These are phyloP conservation scores for Clitopilus passeckerianus DNA, from an alignment of 768 basidiomycete genomes.

Conservation along the genomic window DNA sequence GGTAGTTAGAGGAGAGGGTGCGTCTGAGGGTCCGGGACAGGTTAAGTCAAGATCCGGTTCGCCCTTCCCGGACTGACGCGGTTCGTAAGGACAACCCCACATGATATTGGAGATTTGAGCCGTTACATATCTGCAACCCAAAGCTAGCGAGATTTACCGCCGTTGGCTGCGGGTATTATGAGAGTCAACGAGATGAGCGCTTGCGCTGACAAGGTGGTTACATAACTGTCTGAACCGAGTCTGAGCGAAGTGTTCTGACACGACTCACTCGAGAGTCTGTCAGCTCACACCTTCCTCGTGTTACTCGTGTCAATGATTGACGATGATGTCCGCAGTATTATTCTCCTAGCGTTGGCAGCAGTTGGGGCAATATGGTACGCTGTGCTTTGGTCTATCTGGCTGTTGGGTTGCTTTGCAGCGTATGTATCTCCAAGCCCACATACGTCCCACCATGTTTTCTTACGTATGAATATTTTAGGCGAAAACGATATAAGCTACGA, in stretches of 20 bases:
- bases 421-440: slow-evolving; percentile 31
- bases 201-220: not conserved
- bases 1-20: not conserved
- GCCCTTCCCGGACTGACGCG: not conserved
- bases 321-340: not conserved
- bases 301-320: not conserved
- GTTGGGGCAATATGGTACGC: slow-evolving; percentile 56
- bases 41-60: not conserved
- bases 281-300: not conserved
- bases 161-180: too few relatives aligned
- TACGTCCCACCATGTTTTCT: not conserved
- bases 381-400: slow-evolving; percentile 56
- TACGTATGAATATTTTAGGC: slow-evolving; percentile 36
- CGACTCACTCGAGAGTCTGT: slow-evolving; percentile 5
- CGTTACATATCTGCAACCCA: too few relatives aligned
- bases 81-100: not conserved
- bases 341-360: slow-evolving; percentile 24
- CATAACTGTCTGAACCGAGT: not conserved
- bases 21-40: not conserved
- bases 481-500: slow-evolving; percentile 67
- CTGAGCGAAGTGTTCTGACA: not conserved
- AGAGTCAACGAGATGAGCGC: too few relatives aligned
- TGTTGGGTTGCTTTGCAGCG: slow-evolving; percentile 69
- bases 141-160: too few relatives aligned
- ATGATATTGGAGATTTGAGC: not conserved